Conservation (phyloP, 202 grass and related monocot genomes). For the Setaria viridis region DNA sequence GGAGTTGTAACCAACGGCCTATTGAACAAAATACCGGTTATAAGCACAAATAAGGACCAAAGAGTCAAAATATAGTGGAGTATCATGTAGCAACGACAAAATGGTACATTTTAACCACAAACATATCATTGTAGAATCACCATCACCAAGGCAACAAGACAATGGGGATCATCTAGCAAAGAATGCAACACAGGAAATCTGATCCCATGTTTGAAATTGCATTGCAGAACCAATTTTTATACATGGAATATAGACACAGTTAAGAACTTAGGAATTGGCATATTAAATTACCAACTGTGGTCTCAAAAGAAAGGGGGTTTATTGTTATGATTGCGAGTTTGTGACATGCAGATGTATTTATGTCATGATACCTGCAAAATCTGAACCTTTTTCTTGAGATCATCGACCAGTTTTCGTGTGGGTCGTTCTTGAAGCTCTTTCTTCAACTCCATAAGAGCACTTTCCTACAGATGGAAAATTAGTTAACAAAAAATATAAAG, state of each 20-base stretch:
- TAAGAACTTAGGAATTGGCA: slow-evolving; percentile 12
- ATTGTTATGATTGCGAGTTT: not conserved
- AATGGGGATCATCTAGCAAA: not conserved
- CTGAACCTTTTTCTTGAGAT: slow-evolving; percentile 98
- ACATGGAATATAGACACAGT: not conserved
- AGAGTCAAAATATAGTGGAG: slow-evolving; percentile 25
- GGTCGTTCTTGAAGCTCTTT: slow-evolving; percentile 98
- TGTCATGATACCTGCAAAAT: slow-evolving; percentile 84
- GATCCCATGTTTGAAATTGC: slow-evolving; percentile 12
- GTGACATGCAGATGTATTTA: not conserved
- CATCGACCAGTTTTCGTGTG: slow-evolving; percentile 88
- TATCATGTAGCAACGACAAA: slow-evolving; percentile 25
- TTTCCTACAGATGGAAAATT: slow-evolving; percentile 68
- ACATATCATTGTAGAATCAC: slow-evolving; percentile 27
- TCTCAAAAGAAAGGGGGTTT: not conserved
- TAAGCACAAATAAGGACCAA: slow-evolving; percentile 39
- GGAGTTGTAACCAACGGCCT: slow-evolving; percentile 99
- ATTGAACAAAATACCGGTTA: slow-evolving; percentile 31
- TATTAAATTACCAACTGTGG: not conserved
- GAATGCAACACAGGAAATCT: slow-evolving; percentile 17
- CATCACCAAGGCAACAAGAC: slow-evolving; percentile 30
- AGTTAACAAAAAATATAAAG: slow-evolving; percentile 43
- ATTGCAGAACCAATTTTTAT: slow-evolving; percentile 12
- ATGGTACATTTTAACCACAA: not conserved
- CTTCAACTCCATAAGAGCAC: slow-evolving; percentile 72